phyloP scores from a whole-genome alignment of 495 filamentous ascomycete species.

The Cenococcum geophilum region DNA sequence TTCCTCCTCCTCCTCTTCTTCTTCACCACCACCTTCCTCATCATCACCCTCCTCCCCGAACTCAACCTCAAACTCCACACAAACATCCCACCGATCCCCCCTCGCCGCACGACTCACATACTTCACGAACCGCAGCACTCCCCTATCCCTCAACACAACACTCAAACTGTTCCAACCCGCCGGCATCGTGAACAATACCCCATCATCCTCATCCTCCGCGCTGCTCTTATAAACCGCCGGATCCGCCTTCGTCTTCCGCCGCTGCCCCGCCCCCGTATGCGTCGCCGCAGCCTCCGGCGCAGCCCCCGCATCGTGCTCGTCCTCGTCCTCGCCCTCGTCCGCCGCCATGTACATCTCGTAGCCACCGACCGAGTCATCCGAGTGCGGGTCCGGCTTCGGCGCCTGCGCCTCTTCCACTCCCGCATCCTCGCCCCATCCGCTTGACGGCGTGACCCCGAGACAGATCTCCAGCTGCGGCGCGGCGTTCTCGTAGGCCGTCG shows the following conservation, averaged over 20 bases:
- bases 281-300: slow-evolving; percentile 19
- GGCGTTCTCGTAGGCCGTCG: slow-evolving; percentile 69
- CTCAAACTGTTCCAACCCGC: slow-evolving; percentile 85
- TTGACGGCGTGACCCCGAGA: slow-evolving; percentile 72
- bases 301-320: slow-evolving; percentile 25
- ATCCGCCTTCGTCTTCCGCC: slow-evolving; percentile 33
- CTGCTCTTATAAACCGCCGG: slow-evolving; percentile 78
- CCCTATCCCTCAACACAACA: slow-evolving; percentile 81
- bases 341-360: slow-evolving; percentile 91
- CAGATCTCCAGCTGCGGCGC: slow-evolving; percentile 82
- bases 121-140: slow-evolving; percentile 88
- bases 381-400: slow-evolving; percentile 14
- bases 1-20: background rate
- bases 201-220: slow-evolving; percentile 68
- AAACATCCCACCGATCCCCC: slow-evolving; percentile 91
- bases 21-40: slow-evolving; percentile 33
- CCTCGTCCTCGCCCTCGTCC: slow-evolving; percentile 68
- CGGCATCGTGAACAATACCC: slow-evolving; percentile 81
- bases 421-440: slow-evolving; percentile 69
- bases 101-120: slow-evolving; percentile 76
- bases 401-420: slow-evolving; percentile 11
- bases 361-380: slow-evolving; percentile 60
- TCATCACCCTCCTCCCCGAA: slow-evolving; percentile 29
- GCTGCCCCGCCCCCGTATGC: slow-evolving; percentile 37
- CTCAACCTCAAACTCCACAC: slow-evolving; percentile 57